Percentiles rank a stretch among this genome's conserved stretches.
These are phyloP conservation scores for Phytophthora vignae DNA, from an alignment of 352 stramenopile species.

Conservation along the genomic window DNA sequence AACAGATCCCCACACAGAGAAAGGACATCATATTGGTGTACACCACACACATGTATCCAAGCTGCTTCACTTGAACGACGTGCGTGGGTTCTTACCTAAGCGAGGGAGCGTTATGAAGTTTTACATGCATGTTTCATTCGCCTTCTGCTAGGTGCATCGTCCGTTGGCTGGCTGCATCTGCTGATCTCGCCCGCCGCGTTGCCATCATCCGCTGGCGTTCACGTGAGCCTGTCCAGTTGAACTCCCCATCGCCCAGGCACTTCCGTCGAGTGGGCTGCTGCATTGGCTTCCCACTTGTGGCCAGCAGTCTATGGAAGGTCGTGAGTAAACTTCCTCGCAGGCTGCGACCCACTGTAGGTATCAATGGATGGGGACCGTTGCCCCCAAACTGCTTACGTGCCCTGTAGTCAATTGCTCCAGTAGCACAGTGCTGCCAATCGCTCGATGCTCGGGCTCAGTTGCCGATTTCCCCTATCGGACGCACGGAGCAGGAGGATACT, in stretches of 20 bases:
- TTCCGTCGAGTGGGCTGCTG: too few species aligned
- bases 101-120: not conserved
- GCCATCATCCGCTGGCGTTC: not conserved
- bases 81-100: too few species aligned
- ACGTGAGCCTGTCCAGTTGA: constrained; percentile 7
- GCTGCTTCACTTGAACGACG: too few species aligned
- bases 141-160: constrained; percentile 20
- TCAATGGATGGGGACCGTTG: constrained; percentile 11
- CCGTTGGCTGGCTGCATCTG: not conserved
- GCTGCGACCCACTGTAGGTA: constrained; percentile 4
- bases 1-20: not conserved
- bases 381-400: too few species aligned
- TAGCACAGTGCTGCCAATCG: not conserved
- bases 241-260: constrained; percentile 12
- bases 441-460: constrained; percentile 15
- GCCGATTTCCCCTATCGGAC: constrained; percentile 8
- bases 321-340: not conserved
- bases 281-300: not conserved
- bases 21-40: not conserved
- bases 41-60: not conserved
- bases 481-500: constrained; percentile 3
- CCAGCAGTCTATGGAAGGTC: not conserved
- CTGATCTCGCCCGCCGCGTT: not conserved
- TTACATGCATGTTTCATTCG: not conserved
- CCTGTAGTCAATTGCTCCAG: too few species aligned